Percentiles rank a stretch among this genome's conserved stretches.
These are phyloP conservation scores for Trichoderma harzianum DNA, from an alignment of 2,329 filamentous ascomycete genomes.

Conservation along the genomic window DNA sequence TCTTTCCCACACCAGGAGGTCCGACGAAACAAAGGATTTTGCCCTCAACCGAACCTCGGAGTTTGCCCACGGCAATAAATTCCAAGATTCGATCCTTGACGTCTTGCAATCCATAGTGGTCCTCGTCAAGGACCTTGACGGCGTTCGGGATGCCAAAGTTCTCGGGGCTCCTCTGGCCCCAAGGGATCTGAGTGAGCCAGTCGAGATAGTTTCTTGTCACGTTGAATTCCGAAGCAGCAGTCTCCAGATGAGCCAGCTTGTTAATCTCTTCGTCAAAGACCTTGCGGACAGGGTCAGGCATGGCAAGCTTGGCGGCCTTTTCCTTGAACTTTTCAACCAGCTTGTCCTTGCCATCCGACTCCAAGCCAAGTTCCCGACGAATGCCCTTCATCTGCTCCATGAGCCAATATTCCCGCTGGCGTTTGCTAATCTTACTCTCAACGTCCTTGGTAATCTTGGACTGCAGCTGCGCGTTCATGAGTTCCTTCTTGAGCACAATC, in stretches of 20 bases:
- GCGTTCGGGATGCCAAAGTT: conserved; percentile 96
- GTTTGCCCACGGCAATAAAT: conserved; percentile 96
- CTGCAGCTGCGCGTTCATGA: conserved; percentile 96
- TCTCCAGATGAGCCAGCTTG: conserved; percentile 92
- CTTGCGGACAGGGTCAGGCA: conserved; percentile 95
- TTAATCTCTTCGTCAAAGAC: conserved; percentile 98
- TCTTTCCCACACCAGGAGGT: conserved; percentile 96
- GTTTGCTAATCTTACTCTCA: conserved; percentile 94
- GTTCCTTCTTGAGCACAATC: conserved; percentile 91
- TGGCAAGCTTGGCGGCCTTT: conserved; percentile 87
- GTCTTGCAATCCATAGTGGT: conserved; percentile 95
- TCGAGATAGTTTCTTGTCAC: conserved; percentile 97
- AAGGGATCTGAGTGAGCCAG: conserved; percentile 97
- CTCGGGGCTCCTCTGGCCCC: conserved; percentile 91
- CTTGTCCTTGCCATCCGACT: conserved; percentile 97
- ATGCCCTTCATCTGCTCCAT: conserved; percentile 99
- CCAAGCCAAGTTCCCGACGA: conserved; percentile 87
- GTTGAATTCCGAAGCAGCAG: conserved; percentile 96
- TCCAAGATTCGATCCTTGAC: conserved; percentile 98
- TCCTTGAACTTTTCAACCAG: conserved; percentile 96
- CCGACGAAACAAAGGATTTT: conserved; percentile 98
- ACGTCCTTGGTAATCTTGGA: conserved; percentile 98
- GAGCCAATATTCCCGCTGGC: conserved; percentile 95
- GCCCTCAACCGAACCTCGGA: conserved; percentile 93
- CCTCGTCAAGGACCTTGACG: conserved; percentile 85